Conservation (phyloP, 257 asterid species). For the Handroanthus guayacan region DNA sequence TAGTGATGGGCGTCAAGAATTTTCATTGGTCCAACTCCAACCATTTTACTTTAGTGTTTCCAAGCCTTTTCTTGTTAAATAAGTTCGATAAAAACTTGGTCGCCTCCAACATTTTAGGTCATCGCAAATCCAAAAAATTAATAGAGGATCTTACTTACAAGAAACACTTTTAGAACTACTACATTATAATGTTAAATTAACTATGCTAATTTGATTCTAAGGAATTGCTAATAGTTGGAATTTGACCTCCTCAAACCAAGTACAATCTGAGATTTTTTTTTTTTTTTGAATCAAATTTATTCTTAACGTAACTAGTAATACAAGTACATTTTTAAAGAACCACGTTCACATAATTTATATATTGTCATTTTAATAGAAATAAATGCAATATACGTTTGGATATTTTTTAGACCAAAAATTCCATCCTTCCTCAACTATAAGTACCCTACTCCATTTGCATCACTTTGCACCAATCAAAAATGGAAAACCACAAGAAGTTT, state of each 20-base stretch:
- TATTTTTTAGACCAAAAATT: neutral
- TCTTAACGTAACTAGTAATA: neutral
- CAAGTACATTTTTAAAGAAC: neutral
- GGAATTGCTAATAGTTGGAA: neutral
- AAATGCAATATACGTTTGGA: neutral
- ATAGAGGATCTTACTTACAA: no score
- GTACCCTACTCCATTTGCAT: neutral
- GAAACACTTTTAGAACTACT: no score
- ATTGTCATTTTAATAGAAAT: neutral
- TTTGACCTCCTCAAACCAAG: neutral
- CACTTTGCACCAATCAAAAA: constrained; percentile 16
- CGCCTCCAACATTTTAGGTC: no score
- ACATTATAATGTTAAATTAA: neutral
- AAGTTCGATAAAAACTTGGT: no score
- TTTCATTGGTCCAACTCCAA: no score
- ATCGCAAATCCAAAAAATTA: no score
- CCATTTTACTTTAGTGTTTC: no score
- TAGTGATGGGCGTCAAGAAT: no score
- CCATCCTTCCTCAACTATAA: constrained; percentile 8
- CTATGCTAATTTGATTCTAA: neutral
- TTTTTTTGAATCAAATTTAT: no score
- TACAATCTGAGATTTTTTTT: no score
- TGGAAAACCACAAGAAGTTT: constrained; percentile 42
- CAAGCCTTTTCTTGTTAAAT: no score
- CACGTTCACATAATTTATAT: neutral